Evolutionary conservation across 1,284 basidiomycete genomes (phyloP).

Genomic region (Apiotrichum domesticum): DNA sequence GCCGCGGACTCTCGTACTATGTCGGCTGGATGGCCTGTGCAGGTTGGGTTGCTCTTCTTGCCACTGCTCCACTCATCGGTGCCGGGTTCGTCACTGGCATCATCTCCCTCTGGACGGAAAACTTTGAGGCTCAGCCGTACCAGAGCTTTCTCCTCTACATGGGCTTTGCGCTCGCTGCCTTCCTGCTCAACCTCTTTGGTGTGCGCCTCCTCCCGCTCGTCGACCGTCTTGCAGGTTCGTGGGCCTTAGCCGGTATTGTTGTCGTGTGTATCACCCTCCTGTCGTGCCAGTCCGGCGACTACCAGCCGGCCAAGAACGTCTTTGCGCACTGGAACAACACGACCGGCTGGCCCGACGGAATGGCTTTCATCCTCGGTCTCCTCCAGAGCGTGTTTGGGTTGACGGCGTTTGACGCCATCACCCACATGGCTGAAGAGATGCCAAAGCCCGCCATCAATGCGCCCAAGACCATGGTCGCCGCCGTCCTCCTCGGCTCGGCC

Average conservation of each 20-base stretch:
- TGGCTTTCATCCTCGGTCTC: conserved; percentile 44
- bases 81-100: conserved; percentile 19
- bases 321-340: conserved; percentile 39
- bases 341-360: conserved; percentile 11
- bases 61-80: conserved; percentile 20
- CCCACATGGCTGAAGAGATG: conserved; percentile 40
- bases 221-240: conserved; percentile 24
- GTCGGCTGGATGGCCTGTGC: conserved; percentile 13
- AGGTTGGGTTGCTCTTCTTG: conserved; percentile 44
- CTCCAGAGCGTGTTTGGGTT: conserved; percentile 25
- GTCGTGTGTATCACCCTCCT: conserved; percentile 32
- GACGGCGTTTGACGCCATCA: conserved; percentile 21
- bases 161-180: conserved; percentile 1
- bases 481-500: conserved; percentile 57
- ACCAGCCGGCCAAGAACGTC: conserved; percentile 37
- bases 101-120: conserved; percentile 26
- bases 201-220: conserved; percentile 7
- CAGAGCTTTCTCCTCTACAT: conserved; percentile 10
- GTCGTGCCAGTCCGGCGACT: conserved; percentile 17
- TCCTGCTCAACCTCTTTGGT: conserved; percentile 10
- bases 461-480: conserved; percentile 42
- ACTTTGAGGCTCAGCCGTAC: neutral
- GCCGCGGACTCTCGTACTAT: conserved; percentile 5
- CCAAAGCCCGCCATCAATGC: conserved; percentile 16
- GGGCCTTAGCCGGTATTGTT: conserved; percentile 33